These are phyloP conservation scores for Conticribra guillardii DNA, from an alignment of 108 stramenopile species.

Conservation along the genomic window DNA sequence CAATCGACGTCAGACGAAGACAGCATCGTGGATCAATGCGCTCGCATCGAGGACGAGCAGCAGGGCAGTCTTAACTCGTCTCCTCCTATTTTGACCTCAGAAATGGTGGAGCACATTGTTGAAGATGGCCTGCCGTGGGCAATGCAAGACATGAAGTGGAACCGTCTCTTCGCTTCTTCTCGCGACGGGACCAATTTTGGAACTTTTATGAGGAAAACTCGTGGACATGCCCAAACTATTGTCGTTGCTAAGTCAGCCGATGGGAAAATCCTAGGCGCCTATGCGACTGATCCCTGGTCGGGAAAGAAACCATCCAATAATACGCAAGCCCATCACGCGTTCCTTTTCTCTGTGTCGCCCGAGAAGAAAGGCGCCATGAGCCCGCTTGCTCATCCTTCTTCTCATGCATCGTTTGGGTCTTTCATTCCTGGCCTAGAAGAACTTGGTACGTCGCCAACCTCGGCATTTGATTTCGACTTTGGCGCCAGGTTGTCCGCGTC, in stretches of 20 bases:
- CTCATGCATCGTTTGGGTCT: slow-evolving; percentile 6
- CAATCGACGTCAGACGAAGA: background rate
- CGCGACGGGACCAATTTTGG: slow-evolving; percentile 36
- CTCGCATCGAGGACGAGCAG: background rate
- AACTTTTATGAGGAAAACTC: slow-evolving; percentile 19
- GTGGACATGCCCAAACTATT: slow-evolving; percentile 19
- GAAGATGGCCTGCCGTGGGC: slow-evolving; percentile 26
- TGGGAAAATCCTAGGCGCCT: slow-evolving; percentile 27
- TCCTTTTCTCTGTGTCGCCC: background rate
- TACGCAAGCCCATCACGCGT: background rate
- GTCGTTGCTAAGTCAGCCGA: slow-evolving; percentile 14
- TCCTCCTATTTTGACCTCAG: slow-evolving; percentile 21
- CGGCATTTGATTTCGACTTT: slow-evolving; percentile 17
- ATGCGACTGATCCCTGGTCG: slow-evolving; percentile 24
- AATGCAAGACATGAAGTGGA: slow-evolving; percentile 31
- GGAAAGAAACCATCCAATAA: background rate
- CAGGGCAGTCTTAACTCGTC: background rate
- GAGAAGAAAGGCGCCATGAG: background rate
- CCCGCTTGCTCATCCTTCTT: background rate
- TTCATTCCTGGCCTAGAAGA: slow-evolving; percentile 35
- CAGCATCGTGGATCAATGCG: background rate
- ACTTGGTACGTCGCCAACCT: slow-evolving; percentile 20
- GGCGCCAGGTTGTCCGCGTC: background rate
- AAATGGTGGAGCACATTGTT: background rate
- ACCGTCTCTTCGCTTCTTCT: slow-evolving; percentile 10